Base-by-base conservation (phyloP, 495 filamentous ascomycete species). In the Annulohypoxylon bovei region DNA sequence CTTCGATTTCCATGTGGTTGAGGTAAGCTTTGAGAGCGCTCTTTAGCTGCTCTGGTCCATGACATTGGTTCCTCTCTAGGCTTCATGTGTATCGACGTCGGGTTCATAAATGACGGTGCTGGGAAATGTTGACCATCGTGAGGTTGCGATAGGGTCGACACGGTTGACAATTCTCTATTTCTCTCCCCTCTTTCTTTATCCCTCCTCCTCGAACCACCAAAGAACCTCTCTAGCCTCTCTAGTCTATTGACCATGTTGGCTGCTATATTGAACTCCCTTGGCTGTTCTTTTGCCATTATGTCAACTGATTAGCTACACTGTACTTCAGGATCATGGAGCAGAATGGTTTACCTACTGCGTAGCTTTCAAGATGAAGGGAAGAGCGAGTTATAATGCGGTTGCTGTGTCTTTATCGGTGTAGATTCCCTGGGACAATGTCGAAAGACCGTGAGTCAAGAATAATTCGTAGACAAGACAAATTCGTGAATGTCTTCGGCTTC, bases 61-160 rank as follows among this genome's bases (percentile, higher is more conserved):
- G 73, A 44, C 44, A 68, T 37, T 3, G 74, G 53, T 46, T 82
- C 81, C 25, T 84, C 78, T 20, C 83, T 76, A 6, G 83, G 81
- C 50, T 78, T 65, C 83, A 85, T 85, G 6, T 79, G 77, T 32
- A 69, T 78, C 14, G 81, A 81, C 11, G 77, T 83, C n/a, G 82
- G 83, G 32, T 78, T 70, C 55, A 85, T 80, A 68, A 79, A 85
- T 1, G 83, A 81, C 8, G 83, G 81, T 32, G 79, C 74, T 7
- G 83, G 83, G 54, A 84, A 85, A 69, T 74, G 23, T 46, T 65
- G 27, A 42, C 62, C 28, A 58, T 53, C 32, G 0, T 58, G 47
- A 37, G 54, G 28, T 33, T 69, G 64, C 6, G 42, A 49, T 14
- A 54, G 57, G 27, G 55, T 23, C 32, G 52, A 46, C 25, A 27